Evolutionary conservation across 345 rosid genomes (phyloP), one percentile per base, ranked within the genome.

Genomic region (Pseudoturritis turrita): DNA sequence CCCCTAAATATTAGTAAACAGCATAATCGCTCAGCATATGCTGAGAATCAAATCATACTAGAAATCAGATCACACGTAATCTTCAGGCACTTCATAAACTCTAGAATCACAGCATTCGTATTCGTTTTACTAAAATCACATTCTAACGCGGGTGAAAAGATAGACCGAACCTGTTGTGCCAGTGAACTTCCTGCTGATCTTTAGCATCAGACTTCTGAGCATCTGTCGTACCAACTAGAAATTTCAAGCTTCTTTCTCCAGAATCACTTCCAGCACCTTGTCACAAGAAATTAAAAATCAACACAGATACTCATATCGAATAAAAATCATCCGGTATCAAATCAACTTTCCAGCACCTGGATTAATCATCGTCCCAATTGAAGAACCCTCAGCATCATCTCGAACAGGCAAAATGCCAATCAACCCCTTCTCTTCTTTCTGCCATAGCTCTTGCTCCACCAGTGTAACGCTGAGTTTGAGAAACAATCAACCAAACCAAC

Each of bases 371-470:
- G 90, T 71, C 45, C 85, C 86, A 40, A 85, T 78, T 0, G 90
- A 61, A 11, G 89, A 46, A 10, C 81, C 73, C 46, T 87, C 96
- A 0, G 90, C 85, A 11, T 97, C 82, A 82, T 95, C 98, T 6
- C 92, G 85, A 65, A 95, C 99, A 14, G 99, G 99, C 39, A 95
- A 69, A 81, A 95, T 88, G 46, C 99, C 99, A 19, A 95, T 91
- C 73, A 95, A 70, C 12, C 99, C 99, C 62, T 89, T 95, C 81
- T 91, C 98, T 68, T 91, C 99, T 51, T 93, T 86, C 86, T 95
- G 99, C 99, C 99, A 95, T 37, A 95, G 82, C 74, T 95, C 99
- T 80, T 91, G 99, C 86, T 91, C 99, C 84, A 95, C 99, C 80
- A 95, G 80, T 79, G 91, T 86, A 72, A 91, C 98, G 70, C 98